Evolutionary conservation across 352 stramenopile species (phyloP), one percentile per base, ranked within the genome.

Genomic region (Halophytophthora polymorphica): DNA sequence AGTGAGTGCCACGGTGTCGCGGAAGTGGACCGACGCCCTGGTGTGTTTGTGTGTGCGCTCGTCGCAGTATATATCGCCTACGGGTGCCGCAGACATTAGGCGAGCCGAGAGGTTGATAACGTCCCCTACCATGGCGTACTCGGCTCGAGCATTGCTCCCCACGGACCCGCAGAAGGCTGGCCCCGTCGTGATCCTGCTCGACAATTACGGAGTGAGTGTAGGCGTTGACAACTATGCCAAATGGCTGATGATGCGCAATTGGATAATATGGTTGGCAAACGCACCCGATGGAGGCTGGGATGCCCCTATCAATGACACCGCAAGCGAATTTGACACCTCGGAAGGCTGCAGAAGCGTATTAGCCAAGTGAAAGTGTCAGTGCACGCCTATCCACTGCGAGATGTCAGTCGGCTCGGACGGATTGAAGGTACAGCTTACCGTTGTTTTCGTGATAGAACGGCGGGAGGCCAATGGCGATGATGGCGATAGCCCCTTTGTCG

Each of bases 361-460:
- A 52, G 49, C 28, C 63, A 13, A 34, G 0, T 36, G 21, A 23
- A 17, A 49, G 10, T 5, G 13, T 34, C 11, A 25, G 18, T 43
- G 4, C 14, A 33, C 13, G 31, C 22, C 15, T 21, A 28, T 3
- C 11, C 36, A 48, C 25, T 31, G 25, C 25, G 25, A 33, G 14
- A 42, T 55, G 22, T 43, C 18, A 29, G 17, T 33, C 12, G 25
- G 17, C 29, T 22, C 22, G n/a, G n/a, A n/a, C n/a, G n/a, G n/a
- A n/a, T n/a, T n/a, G n/a, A 31, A 21, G 4, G 33, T 3, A 25
- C 6, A 2, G 53, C 38, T 23, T 55, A 86, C 77, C 71, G 56
- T 95, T 93, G 64, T 94, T 88, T 67, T 95, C 77, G 54, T 93
- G 83, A 56, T 86, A 90, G 48, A 88, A 88, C 12, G 85, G 85